These are phyloP conservation scores for Sclerotinia sclerotiorum DNA, from an alignment of 2,329 filamentous ascomycete genomes.

Conservation along the genomic window DNA sequence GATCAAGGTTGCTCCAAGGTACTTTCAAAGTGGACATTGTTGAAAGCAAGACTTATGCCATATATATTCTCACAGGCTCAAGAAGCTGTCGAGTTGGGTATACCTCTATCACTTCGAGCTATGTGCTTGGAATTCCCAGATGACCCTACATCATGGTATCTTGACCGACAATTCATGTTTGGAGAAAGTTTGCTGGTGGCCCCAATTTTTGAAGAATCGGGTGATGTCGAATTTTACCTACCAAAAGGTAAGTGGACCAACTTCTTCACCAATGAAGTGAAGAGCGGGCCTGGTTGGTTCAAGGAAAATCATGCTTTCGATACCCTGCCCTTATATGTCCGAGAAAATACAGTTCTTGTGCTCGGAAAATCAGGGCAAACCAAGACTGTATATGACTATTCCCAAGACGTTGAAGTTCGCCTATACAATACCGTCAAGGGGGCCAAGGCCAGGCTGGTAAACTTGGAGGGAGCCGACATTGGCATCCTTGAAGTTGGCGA, in stretches of 20 bases:
- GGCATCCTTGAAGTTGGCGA: constrained; percentile 45
- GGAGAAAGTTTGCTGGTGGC: constrained; percentile 57
- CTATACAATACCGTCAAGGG: constrained; percentile 48
- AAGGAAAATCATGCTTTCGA: constrained; percentile 50
- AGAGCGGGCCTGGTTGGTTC: constrained; percentile 47
- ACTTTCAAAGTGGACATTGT: constrained; percentile 46
- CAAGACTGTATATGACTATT: constrained; percentile 39
- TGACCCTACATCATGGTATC: constrained; percentile 56
- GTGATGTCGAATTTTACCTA: constrained; percentile 57
- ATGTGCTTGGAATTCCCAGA: constrained; percentile 61
- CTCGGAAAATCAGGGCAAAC: constrained; percentile 37
- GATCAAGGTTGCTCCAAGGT: constrained; percentile 50
- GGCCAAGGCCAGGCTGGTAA: constrained; percentile 46
- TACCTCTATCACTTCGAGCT: constrained; percentile 55
- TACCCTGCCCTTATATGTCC: constrained; percentile 49
- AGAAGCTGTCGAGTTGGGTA: constrained; percentile 49
- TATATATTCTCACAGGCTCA: constrained; percentile 56
- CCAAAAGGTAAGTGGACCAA: constrained; percentile 52
- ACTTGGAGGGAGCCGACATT: constrained; percentile 45
- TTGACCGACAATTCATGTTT: constrained; percentile 63
- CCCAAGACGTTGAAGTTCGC: constrained; percentile 45
- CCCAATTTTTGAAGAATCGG: constrained; percentile 57
- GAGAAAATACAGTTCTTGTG: constrained; percentile 41
- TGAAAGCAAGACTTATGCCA: constrained; percentile 58
- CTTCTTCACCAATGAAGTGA: constrained; percentile 47